Conservation (phyloP, 2,329 filamentous ascomycete genomes). For the Periglandula ipomoeae region DNA sequence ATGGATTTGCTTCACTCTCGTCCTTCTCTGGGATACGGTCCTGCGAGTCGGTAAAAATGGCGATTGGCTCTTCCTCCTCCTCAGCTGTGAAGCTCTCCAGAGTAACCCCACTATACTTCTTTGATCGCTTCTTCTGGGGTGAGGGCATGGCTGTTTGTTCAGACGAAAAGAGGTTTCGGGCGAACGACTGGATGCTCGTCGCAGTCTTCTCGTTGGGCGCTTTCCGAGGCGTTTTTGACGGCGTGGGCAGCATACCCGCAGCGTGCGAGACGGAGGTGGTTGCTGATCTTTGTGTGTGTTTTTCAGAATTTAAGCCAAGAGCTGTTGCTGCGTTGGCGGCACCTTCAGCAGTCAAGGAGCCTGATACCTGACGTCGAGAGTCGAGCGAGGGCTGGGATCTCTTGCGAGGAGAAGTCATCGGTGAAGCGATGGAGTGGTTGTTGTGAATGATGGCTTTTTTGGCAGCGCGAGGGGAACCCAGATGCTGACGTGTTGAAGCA, state of each 20-base stretch:
- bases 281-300: constrained; percentile 17
- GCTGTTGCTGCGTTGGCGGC: constrained; percentile 33
- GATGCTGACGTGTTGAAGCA: constrained; percentile 23
- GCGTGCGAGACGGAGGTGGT: constrained; percentile 22
- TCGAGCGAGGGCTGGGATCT: constrained; percentile 39
- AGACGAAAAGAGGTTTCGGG: constrained; percentile 53
- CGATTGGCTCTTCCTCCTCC: constrained; percentile 49
- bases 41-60: constrained; percentile 71
- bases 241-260: constrained; percentile 61
- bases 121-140: constrained; percentile 47
- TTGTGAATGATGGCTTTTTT: constrained; percentile 21
- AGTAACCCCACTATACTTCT: constrained; percentile 46
- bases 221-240: constrained; percentile 68
- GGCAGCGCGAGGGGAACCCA: constrained; percentile 23
- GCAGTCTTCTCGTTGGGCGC: constrained; percentile 40
- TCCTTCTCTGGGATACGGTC: constrained; percentile 66
- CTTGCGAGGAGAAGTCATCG: constrained; percentile 40
- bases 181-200: constrained; percentile 43
- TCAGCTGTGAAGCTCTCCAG: constrained; percentile 51
- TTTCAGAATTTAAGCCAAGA: constrained; percentile 26
- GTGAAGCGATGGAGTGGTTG: constrained; percentile 28
- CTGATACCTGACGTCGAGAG: constrained; percentile 37
- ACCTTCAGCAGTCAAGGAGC: constrained; percentile 33
- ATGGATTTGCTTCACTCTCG: constrained; percentile 60
- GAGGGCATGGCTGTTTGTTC: constrained; percentile 50